Percentiles rank a stretch among this genome's conserved stretches.
These are phyloP conservation scores for Berberis thunbergii DNA, from an alignment of 164 flowering plant genomes.

Conservation along the genomic window DNA sequence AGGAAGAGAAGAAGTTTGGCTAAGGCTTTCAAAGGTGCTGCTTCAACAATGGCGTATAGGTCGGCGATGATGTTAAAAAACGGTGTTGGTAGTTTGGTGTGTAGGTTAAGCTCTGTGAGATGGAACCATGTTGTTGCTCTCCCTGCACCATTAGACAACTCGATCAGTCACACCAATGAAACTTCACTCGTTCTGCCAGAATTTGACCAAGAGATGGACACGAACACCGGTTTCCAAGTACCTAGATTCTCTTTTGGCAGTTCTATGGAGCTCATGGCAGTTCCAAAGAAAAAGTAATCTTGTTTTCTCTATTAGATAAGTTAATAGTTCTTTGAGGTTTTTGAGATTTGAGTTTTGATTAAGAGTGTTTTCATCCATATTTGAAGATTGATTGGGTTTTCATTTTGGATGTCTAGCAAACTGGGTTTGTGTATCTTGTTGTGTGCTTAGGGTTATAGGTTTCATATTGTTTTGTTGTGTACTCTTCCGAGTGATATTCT, in stretches of 20 bases:
- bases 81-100: conserved; percentile 5
- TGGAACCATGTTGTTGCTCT: conserved; percentile 21
- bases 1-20: neutral
- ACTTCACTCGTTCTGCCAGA: conserved; percentile 26
- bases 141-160: conserved; percentile 27
- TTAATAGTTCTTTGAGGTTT: too few relatives aligned
- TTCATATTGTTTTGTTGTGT: too few relatives aligned
- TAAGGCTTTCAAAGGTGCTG: neutral
- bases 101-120: conserved; percentile 13
- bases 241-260: conserved; percentile 29
- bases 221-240: conserved; percentile 9
- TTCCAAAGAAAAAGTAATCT: conserved; percentile 62
- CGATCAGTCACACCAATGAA: conserved; percentile 8
- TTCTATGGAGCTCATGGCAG: conserved; percentile 85
- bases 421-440: too few relatives aligned
- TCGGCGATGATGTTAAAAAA: conserved; percentile 17
- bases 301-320: neutral
- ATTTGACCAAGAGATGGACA: conserved; percentile 7
- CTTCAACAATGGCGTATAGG: conserved; percentile 7
- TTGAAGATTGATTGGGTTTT: neutral
- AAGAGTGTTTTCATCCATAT: neutral
- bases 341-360: too few relatives aligned
- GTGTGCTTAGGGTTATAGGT: too few relatives aligned
- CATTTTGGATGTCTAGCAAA: too few relatives aligned
- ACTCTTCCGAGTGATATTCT: too few relatives aligned